Evolutionary conservation across 108 stramenopile genomes (phyloP), one percentile per base, ranked within the genome.

Genomic region (Cyclostephanos invisitatus): DNA sequence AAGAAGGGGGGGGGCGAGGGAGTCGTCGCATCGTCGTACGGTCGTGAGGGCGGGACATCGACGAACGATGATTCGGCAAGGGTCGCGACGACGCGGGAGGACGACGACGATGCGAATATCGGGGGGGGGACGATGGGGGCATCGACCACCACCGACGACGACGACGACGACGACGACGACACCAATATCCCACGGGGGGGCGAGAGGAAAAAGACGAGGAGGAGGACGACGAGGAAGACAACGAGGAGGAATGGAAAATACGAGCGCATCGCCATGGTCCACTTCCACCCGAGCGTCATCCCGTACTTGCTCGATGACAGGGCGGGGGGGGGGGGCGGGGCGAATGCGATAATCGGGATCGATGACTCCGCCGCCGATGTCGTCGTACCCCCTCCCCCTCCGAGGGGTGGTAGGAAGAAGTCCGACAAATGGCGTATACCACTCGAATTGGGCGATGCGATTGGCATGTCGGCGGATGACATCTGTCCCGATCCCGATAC

Each of bases 231-330:
- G 12, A 67, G 3, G 10, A 20, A 14, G 1, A 2, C 64, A 49
- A 66, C 32, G 32, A 47, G 48, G 55, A 55, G 38, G 37, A 53
- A 29, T 2, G 12, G 40, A 11, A 42, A 9, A 11, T 15, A 14
- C 44, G 22, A 68, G 28, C 68, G 68, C 0, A 68, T 68, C 44
- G 32, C 68, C 7, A 46, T 44, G 12, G 55, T 54, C 17, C 68
- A 68, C 38, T 68, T 68, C 27, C 68, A 68, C 57, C 68, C 68
- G 14, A 25, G 28, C 28, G 42, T 58, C 6, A n/a, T 57, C n/a
- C 38, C 38, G 5, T 20, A 40, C 35, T 7, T 68, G 9, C 17
- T 56, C 0, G 5, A 27, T 44, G 56, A 56, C 40, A 53, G 28
- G 27, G 68, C 58, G 15, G 25, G 8, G 27, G 53, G 50, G 55